Conservation (phyloP, 2,329 filamentous ascomycete genomes). For the Stagonosporopsis tanaceti region DNA sequence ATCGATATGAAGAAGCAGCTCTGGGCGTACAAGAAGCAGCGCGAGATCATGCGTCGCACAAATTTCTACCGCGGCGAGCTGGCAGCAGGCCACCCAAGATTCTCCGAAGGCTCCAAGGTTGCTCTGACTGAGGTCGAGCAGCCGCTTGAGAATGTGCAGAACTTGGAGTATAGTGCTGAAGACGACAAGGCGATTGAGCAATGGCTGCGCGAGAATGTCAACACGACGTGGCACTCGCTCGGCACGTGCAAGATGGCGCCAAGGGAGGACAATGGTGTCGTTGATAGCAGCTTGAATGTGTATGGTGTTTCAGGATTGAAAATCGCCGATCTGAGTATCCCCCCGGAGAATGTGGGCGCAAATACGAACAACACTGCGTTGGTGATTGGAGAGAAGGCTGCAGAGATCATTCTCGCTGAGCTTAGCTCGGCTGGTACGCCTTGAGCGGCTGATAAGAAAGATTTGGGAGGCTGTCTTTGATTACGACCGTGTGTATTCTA, state of each 20-base stretch:
- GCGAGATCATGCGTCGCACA: constrained; percentile 67
- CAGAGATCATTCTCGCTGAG: constrained; percentile 37
- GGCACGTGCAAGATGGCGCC: constrained; percentile 47
- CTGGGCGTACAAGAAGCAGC: constrained; percentile 72
- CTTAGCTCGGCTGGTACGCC: constrained; percentile 13
- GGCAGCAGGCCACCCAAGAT: constrained; percentile 47
- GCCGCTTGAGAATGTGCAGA: constrained; percentile 22
- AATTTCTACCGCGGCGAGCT: constrained; percentile 58
- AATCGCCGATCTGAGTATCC: constrained; percentile 54
- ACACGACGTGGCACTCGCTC: constrained; percentile 45
- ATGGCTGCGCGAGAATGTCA: constrained; percentile 48
- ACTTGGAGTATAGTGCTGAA: constrained; percentile 34
- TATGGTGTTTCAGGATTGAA: constrained; percentile 46
- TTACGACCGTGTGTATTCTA: neutral
- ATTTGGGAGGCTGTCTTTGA: neutral
- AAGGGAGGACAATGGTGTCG: constrained; percentile 40
- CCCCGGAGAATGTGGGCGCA: constrained; percentile 54
- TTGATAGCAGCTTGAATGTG: constrained; percentile 39
- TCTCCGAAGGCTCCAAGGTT: constrained; percentile 30
- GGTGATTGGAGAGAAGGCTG: constrained; percentile 46
- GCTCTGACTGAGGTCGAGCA: constrained; percentile 22
- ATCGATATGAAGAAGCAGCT: constrained; percentile 67
- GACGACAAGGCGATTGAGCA: constrained; percentile 52
- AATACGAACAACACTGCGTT: constrained; percentile 59
- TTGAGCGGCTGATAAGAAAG: neutral